Evolutionary conservation across 441 rosid species (phyloP).

Genomic region (Populus hybrid): DNA sequence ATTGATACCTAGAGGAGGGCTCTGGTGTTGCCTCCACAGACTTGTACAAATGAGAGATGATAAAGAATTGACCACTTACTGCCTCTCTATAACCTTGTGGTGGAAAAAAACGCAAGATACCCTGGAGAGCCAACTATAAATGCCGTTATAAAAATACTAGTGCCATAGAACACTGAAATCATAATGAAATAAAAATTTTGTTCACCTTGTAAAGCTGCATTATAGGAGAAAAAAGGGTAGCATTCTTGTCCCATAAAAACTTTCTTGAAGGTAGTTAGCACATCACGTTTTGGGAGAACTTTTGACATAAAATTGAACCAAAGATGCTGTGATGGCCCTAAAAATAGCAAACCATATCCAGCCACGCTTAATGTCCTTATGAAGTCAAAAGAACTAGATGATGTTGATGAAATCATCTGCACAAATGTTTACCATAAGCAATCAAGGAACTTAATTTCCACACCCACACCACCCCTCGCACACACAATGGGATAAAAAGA

Average conservation of each 20-base stretch:
- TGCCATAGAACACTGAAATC: background rate
- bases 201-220: constrained; percentile 75
- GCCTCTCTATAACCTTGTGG: background rate
- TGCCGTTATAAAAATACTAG: no score
- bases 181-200: background rate
- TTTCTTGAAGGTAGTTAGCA: constrained; percentile 61
- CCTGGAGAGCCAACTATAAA: background rate
- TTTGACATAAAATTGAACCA: constrained; percentile 70
- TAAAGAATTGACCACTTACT: background rate
- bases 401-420: constrained; percentile 44
- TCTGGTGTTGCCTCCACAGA: background rate
- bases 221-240: constrained; percentile 64
- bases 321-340: constrained; percentile 79
- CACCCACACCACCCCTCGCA: no score
- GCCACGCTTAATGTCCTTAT: constrained; percentile 69
- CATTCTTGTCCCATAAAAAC: constrained; percentile 66
- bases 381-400: constrained; percentile 47
- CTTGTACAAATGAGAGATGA: background rate
- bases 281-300: constrained; percentile 56
- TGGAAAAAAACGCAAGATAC: background rate
- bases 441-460: background rate
- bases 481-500: no score
- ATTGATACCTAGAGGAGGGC: background rate
- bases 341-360: constrained; percentile 55
- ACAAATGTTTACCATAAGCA: background rate